Percentiles rank a stretch among this genome's conserved stretches.
Evolutionary conservation across 2,329 filamentous ascomycete species (phyloP).

Genomic region (Hypoxylon sp.): DNA sequence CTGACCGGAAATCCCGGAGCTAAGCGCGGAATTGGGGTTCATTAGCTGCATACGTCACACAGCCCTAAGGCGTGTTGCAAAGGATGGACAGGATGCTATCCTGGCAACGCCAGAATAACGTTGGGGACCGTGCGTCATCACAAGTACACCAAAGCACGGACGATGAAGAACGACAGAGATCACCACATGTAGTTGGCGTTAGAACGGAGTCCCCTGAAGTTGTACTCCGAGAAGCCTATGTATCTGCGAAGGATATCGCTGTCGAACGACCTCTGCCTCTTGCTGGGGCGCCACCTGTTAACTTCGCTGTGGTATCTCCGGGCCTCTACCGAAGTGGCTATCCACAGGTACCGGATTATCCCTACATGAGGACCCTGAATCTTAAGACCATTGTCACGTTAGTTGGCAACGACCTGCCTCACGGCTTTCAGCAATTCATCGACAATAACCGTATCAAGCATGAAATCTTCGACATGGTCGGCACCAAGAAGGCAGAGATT

Average conservation of each 20-base stretch:
- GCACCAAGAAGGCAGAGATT: constrained; percentile 88
- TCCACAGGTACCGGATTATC: constrained; percentile 78
- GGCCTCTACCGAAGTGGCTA: constrained; percentile 88
- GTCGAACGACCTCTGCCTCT: constrained; percentile 35
- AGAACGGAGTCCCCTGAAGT: constrained; percentile 34
- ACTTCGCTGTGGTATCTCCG: constrained; percentile 82
- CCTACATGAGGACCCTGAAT: constrained; percentile 75
- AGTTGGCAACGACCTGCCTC: constrained; percentile 72
- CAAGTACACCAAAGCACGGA: constrained; percentile 11
- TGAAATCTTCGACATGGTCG: constrained; percentile 81
- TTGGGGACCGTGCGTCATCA: constrained; percentile 2
- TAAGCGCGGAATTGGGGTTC: constrained; percentile 1
- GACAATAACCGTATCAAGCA: constrained; percentile 77
- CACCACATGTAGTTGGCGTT: constrained; percentile 10
- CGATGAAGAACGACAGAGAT: constrained; percentile 17
- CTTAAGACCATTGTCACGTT: constrained; percentile 85
- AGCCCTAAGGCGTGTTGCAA: constrained; percentile 9
- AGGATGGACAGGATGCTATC: constrained; percentile 18
- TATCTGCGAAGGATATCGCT: constrained; percentile 40
- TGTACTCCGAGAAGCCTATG: constrained; percentile 30
- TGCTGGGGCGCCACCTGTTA: constrained; percentile 64
- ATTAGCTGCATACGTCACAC: constrained; percentile 25
- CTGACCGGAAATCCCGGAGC: background rate
- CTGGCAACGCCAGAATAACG: constrained; percentile 7
- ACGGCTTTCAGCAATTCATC: constrained; percentile 74